Conservation (phyloP, 768 basidiomycete genomes). For the Lenzites betulinus region DNA sequence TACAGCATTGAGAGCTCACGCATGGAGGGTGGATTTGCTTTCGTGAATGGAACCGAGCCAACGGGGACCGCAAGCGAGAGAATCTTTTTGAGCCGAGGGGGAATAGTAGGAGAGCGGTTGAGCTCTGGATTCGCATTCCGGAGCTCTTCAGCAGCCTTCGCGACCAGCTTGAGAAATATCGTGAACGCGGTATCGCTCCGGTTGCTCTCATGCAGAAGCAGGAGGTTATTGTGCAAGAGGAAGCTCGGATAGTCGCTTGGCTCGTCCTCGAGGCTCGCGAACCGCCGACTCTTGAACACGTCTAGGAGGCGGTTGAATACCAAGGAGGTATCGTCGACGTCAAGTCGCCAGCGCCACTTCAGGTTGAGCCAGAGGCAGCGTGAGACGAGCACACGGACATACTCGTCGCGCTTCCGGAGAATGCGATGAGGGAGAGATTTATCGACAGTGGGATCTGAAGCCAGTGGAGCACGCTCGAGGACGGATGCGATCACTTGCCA, state of each 20-base stretch:
- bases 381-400: conserved; percentile 65
- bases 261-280: conserved; percentile 68
- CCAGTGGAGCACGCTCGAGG: conserved; percentile 59
- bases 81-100: conserved; percentile 61
- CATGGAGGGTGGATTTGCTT: conserved; percentile 47
- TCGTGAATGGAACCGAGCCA: conserved; percentile 65
- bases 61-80: conserved; percentile 74
- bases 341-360: conserved; percentile 77
- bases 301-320: conserved; percentile 67
- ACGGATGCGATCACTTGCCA: conserved; percentile 70
- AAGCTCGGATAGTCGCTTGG: conserved; percentile 71
- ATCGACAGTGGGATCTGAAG: conserved; percentile 49
- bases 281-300: conserved; percentile 77
- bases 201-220: conserved; percentile 51
- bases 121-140: conserved; percentile 24
- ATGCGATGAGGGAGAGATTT: conserved; percentile 36
- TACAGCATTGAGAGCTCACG: conserved; percentile 73
- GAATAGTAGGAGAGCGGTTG: conserved; percentile 27
- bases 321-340: conserved; percentile 50
- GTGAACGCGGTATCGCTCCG: conserved; percentile 70
- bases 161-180: conserved; percentile 80
- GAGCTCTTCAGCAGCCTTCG: conserved; percentile 53
- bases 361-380: conserved; percentile 75
- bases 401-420: conserved; percentile 63
- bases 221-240: conserved; percentile 55